These are phyloP conservation scores for Pseudozyma hubeiensis DNA, from an alignment of 1,284 basidiomycete genomes.

Conservation along the genomic window DNA sequence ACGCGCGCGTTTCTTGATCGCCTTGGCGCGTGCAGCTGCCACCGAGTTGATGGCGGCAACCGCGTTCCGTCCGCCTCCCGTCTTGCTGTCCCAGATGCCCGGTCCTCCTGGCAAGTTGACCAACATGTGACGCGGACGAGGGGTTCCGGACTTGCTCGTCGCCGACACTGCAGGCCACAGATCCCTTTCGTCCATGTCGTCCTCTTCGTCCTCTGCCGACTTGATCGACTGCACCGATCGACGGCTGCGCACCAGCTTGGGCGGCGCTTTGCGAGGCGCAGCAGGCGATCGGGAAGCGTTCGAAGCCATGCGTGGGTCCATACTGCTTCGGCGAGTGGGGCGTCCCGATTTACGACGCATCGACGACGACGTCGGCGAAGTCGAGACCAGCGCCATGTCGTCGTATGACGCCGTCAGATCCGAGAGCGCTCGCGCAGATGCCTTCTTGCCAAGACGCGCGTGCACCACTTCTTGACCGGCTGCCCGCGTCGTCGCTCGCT, in stretches of 20 bases:
- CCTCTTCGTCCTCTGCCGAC: slow-evolving; percentile 16
- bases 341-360: slow-evolving; percentile 10
- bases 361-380: slow-evolving; percentile 7
- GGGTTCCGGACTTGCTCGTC: slow-evolving; percentile 43
- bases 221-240: slow-evolving; percentile 15
- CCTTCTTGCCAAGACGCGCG: slow-evolving; percentile 39
- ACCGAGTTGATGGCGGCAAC: slow-evolving; percentile 49
- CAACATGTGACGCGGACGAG: slow-evolving; percentile 48
- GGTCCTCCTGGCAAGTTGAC: slow-evolving; percentile 51
- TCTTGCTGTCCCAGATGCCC: slow-evolving; percentile 54
- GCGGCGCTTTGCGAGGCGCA: slow-evolving; percentile 34
- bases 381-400: slow-evolving; percentile 28
- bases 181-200: slow-evolving; percentile 26
- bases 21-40: slow-evolving; percentile 44
- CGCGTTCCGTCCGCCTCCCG: slow-evolving; percentile 44
- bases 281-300: slow-evolving; percentile 17
- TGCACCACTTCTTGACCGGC: slow-evolving; percentile 64
- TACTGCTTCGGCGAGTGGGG: slow-evolving; percentile 18
- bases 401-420: slow-evolving; percentile 45
- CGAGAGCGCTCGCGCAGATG: slow-evolving; percentile 31
- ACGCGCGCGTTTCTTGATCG: slow-evolving; percentile 45
- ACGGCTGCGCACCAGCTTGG: slow-evolving; percentile 27
- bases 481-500: slow-evolving; percentile 64
- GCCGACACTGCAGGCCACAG: slow-evolving; percentile 47
- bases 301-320: slow-evolving; percentile 18